phyloP scores from a whole-genome alignment of 2,329 filamentous ascomycete genomes.

The Aspergillus latus region DNA sequence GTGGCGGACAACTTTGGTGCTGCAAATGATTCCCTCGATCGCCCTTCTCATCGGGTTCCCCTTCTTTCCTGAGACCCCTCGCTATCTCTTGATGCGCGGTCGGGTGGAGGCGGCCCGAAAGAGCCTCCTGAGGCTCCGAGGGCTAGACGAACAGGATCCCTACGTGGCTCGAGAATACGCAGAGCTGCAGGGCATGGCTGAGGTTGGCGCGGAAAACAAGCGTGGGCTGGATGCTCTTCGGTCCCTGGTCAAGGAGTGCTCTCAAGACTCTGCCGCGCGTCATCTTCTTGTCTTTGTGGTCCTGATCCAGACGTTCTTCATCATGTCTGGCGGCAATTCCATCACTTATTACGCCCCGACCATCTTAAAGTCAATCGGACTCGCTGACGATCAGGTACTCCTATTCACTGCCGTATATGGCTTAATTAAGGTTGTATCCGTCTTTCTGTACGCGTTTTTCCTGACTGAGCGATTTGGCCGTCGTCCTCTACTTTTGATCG shows the following conservation, averaged over 20 bases:
- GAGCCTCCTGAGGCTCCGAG: constrained; percentile 22
- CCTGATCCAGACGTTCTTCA: constrained; percentile 32
- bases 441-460: constrained; percentile 24
- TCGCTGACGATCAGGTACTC: constrained; percentile 17
- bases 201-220: constrained; percentile 5
- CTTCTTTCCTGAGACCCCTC: constrained; percentile 29
- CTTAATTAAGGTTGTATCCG: constrained; percentile 21
- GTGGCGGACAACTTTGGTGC: constrained; percentile 20
- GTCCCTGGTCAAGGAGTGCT: constrained; percentile 10
- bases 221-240: constrained; percentile 9
- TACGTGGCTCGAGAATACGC: constrained; percentile 20
- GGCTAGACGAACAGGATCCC: constrained; percentile 15
- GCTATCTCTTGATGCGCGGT: constrained; percentile 29
- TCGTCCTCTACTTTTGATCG: constrained; percentile 28
- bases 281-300: constrained; percentile 29
- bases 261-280: constrained; percentile 19
- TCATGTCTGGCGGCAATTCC: constrained; percentile 27
- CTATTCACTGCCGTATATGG: constrained; percentile 22
- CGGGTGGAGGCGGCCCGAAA: constrained; percentile 22
- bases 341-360: constrained; percentile 28
- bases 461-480: constrained; percentile 26
- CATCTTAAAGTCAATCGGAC: constrained; percentile 23
- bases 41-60: constrained; percentile 23
- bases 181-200: constrained; percentile 18
- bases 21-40: constrained; percentile 23